Evolutionary conservation across 2,329 filamentous ascomycete genomes (phyloP).

Genomic region (Arthrobotrys megalospora): DNA sequence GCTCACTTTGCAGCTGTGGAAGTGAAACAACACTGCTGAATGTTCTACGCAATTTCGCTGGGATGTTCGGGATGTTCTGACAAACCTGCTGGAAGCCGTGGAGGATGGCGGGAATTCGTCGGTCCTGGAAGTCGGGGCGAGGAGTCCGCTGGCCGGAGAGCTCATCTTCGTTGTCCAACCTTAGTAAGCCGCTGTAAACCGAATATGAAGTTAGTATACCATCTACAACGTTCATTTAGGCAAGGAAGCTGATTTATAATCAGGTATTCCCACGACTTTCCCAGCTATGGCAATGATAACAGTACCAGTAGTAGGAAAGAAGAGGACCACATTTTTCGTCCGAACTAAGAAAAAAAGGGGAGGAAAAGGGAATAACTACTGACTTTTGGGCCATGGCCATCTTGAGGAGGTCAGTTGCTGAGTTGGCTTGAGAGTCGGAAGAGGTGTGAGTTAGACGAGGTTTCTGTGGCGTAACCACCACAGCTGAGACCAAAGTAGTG

Average conservation of each 20-base stretch:
- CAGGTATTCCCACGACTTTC: constrained; percentile 1
- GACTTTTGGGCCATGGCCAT: constrained; percentile 64
- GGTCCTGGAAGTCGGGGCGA: constrained; percentile 92
- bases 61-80: constrained; percentile 76
- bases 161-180: constrained; percentile 72
- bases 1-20: constrained; percentile 26
- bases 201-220: constrained; percentile 30
- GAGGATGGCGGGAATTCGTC: constrained; percentile 94
- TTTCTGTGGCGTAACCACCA: constrained; percentile 63
- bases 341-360: neutral
- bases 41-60: constrained; percentile 34
- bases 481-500: constrained; percentile 63
- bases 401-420: constrained; percentile 64
- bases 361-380: constrained; percentile 10
- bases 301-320: neutral
- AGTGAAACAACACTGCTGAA: constrained; percentile 31
- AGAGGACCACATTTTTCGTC: neutral
- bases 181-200: constrained; percentile 56
- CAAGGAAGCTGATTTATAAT: constrained; percentile 13
- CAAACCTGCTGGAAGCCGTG: constrained; percentile 99
- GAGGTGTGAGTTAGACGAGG: constrained; percentile 63
- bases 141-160: constrained; percentile 93
- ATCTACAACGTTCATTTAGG: neutral
- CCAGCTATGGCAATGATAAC: constrained; percentile 1
- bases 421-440: constrained; percentile 61